Base-by-base conservation (phyloP, 2,329 filamentous ascomycete species). In the Albifimbria verrucaria region DNA sequence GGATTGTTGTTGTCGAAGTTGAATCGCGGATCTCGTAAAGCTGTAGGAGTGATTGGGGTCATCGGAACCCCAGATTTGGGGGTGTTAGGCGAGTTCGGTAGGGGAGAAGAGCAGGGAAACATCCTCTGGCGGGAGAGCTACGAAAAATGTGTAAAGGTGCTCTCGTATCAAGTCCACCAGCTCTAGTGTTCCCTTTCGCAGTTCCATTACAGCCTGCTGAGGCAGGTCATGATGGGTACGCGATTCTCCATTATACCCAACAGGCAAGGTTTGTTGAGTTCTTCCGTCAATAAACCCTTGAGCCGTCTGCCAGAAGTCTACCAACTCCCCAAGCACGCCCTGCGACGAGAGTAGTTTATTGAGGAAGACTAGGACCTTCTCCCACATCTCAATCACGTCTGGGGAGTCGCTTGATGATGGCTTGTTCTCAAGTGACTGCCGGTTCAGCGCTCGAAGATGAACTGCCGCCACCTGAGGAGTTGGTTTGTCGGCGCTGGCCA, bases 281-380 rank as follows among this genome's bases (percentile, higher is more conserved):
- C 83, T 90, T 18, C 92, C 93, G 45, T 91, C 86, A 54, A 97
- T 88, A 67, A 99, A 99, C 1, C 89, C 89, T 63, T 95, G 87
- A 0, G 92, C 87, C 15, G 87, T 94, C 59, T 96, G 90, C 91
- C 93, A 97, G 69, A 96, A 97, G 58, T 96, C 92, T 18, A 96
- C 73, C 2, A 97, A 82, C 68, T 99, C 94, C 1, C 91, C 92
- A 6, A 99, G 76, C 17, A 97, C 79, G 4, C 94, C 94, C 57
- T 87, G 85, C 7, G 86, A 73, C 0, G 91, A 92, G 0, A 99
- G 76, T 39, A 99, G 78, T 42, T 81, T 83, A 10, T 76, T 86
- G 55, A 97, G 69, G 57, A 91, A 94, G 1, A 81, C 76, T 54
- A 90, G 77, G 57, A 96, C 86, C 67, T 92, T 90, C 63, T 97